phyloP scores from a whole-genome alignment of 192 early-diverging fungal species.

The Phlyctochytrium bullatum region DNA sequence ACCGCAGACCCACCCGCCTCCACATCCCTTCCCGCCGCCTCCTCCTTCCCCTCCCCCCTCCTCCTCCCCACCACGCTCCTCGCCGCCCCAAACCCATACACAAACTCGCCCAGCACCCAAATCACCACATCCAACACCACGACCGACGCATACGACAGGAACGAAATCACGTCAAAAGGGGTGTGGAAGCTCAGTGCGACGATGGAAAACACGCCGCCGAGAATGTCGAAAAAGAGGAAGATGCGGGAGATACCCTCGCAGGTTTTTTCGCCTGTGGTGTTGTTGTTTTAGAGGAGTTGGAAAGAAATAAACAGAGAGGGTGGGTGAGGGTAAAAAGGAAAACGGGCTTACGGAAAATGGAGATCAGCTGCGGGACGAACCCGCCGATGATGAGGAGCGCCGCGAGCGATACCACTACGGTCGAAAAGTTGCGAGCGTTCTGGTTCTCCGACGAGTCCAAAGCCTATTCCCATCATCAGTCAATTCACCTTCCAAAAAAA shows the following conservation, averaged over 20 bases:
- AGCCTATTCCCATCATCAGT: no score
- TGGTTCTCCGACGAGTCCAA: neutral
- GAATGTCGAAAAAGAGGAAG: constrained; percentile 22
- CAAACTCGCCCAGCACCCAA: neutral
- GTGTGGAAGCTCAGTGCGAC: constrained; percentile 9
- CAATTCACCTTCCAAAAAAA: neutral
- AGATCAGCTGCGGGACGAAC: constrained; percentile 22
- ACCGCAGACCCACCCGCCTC: no score
- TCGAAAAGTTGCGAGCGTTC: constrained; percentile 8
- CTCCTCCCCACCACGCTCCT: neutral
- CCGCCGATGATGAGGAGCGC: constrained; percentile 25
- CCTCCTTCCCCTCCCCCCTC: neutral
- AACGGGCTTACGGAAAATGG: constrained; percentile 18
- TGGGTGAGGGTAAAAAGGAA: neutral
- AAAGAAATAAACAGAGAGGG: neutral
- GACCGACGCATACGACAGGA: neutral
- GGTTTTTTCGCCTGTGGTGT: neutral
- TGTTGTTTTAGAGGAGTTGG: neutral
- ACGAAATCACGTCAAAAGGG: constrained; percentile 2
- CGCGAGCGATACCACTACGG: constrained; percentile 16
- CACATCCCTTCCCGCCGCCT: no score
- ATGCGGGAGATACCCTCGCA: constrained; percentile 17
- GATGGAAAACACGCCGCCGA: constrained; percentile 21
- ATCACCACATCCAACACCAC: neutral
- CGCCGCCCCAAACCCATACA: neutral